Base-by-base conservation (phyloP, 257 asterid species). In the Thymus quinquecostatus region DNA sequence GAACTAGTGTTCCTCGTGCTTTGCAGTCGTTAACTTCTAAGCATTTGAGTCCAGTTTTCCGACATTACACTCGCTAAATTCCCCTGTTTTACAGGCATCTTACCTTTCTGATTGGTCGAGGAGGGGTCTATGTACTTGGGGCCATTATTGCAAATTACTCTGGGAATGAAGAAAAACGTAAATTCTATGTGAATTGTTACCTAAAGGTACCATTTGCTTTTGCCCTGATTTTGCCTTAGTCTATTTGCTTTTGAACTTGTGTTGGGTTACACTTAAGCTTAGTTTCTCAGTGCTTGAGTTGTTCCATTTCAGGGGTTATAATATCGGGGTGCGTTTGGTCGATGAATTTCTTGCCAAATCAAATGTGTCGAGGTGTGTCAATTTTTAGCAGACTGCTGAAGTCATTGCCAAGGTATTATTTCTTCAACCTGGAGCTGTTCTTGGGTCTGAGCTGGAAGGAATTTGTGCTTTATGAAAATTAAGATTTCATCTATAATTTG, bases 271-370 rank as follows among this genome's bases (percentile, higher is more conserved):
- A 21, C 21, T 21, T 21, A 21, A 21, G 21, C 21, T 21, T 21
- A 21, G 21, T 21, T 21, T 21, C 21, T 21, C 21, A 21, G 21
- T 21, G 21, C 21, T 21, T 21, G 21, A 21, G 21, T 21, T 21
- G 48, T 75, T 72, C 36, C 53, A 49, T 41, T 75, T 45, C 89
- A 91, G 97, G 97, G 97, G 98, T 38, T 94, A 91, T 71, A 91
- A 88, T 76, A 91, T 94, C 30, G 97, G 98, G 30, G 80, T 94
- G 54, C 85, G 97, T 54, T 84, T 94, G 34, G 86, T 94, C 2
- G 99, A 91, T 74, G 98, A 91, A 77, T 91, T 94, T 68, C 92
- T 94, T 1, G 97, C 98, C 5, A 94, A 91, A 80, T 94, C 98
- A 6, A 89, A 86, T 65, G 97, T 91, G 21, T 80, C 97, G 29